Evolutionary conservation across 768 basidiomycete species (phyloP).

Genomic region (Termitomyces sp.): DNA sequence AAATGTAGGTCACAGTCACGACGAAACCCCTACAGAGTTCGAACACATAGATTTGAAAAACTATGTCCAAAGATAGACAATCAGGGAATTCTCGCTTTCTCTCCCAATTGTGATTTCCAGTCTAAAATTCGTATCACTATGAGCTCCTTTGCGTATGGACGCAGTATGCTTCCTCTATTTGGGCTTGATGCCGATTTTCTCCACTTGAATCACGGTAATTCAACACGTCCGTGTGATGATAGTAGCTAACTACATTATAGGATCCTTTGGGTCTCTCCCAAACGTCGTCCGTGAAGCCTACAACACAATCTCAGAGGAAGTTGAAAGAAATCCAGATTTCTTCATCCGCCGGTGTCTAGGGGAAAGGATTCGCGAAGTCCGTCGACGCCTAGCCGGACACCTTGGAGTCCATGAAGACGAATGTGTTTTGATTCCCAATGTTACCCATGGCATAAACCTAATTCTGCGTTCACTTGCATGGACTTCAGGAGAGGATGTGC

Average conservation of each 20-base stretch:
- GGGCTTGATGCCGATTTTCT: not conserved
- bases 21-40: too few relatives aligned
- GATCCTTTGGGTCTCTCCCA: constrained; percentile 55
- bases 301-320: constrained; percentile 30
- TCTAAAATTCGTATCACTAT: not conserved
- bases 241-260: constrained; percentile 21
- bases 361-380: constrained; percentile 24
- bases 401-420: constrained; percentile 48
- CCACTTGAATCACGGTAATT: not conserved
- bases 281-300: constrained; percentile 42
- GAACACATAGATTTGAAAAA: too few relatives aligned
- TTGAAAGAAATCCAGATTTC: constrained; percentile 52
- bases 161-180: not conserved
- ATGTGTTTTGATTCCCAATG: constrained; percentile 55
- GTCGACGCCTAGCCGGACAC: constrained; percentile 44
- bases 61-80: too few relatives aligned
- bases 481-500: constrained; percentile 49
- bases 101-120: not conserved
- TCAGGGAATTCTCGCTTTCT: too few relatives aligned
- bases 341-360: constrained; percentile 37
- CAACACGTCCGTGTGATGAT: not conserved
- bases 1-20: too few relatives aligned
- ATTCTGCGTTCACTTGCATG: constrained; percentile 64
- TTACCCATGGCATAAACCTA: constrained; percentile 61
- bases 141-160: not conserved